Conservation (phyloP, 2,329 filamentous ascomycete genomes). For the Clonostachys byssicola region DNA sequence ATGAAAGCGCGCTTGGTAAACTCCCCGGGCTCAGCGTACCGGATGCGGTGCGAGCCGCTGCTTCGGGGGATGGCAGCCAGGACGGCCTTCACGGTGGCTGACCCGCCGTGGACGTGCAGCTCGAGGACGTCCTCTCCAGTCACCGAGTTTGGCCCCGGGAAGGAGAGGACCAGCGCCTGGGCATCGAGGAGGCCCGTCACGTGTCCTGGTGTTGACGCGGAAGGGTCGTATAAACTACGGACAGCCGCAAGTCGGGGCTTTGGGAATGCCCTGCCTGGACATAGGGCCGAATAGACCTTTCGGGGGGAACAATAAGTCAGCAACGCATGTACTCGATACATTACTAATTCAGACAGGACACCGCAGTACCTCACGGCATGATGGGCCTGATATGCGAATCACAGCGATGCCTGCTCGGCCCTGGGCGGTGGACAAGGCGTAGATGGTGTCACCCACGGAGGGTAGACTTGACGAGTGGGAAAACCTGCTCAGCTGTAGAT, state of each 20-base stretch:
- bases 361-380: conserved; percentile 59
- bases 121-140: conserved; percentile 94
- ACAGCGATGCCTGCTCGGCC: conserved; percentile 89
- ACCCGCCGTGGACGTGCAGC: conserved; percentile 89
- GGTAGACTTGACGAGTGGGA: conserved; percentile 9
- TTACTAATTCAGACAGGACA: too few species aligned
- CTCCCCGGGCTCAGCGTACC: conserved; percentile 91
- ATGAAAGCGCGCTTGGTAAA: conserved; percentile 92
- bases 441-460: conserved; percentile 63
- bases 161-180: conserved; percentile 76
- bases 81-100: conserved; percentile 83
- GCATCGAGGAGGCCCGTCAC: conserved; percentile 60
- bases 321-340: too few species aligned
- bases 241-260: conserved; percentile 61
- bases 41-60: conserved; percentile 39
- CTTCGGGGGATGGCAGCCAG: conserved; percentile 64
- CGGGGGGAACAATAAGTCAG: background rate
- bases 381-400: conserved; percentile 78
- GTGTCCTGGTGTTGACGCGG: conserved; percentile 2
- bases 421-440: conserved; percentile 82
- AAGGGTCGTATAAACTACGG: conserved; percentile 64
- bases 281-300: conserved; percentile 47
- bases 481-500: background rate
- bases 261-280: conserved; percentile 37
- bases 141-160: conserved; percentile 75